These are phyloP conservation scores for Corylus heterophylla DNA, from an alignment of 306 rosid species.

Conservation along the genomic window DNA sequence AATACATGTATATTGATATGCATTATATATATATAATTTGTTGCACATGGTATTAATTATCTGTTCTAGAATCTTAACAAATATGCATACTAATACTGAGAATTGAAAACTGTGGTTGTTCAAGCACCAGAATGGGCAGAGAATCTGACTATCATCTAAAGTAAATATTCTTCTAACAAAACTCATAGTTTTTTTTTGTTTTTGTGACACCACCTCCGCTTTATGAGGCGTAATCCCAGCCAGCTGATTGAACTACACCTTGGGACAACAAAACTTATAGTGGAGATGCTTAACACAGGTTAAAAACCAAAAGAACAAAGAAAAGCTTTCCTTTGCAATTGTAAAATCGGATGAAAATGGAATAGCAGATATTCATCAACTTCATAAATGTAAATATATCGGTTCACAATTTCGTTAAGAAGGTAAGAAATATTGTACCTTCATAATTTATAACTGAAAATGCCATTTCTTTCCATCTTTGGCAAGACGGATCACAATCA, in stretches of 20 bases:
- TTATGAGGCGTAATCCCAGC: too few relatives aligned
- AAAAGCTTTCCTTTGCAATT: not conserved
- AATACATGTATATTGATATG: not conserved
- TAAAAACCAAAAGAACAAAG: not conserved
- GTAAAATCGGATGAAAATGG: too few relatives aligned
- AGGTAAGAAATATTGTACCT: not conserved
- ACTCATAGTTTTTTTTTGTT: not conserved
- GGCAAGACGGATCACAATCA: slow-evolving; percentile 1
- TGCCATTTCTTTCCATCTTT: not conserved
- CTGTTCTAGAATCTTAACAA: not conserved
- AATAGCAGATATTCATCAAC: too few relatives aligned
- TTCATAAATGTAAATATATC: not conserved
- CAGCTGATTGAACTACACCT: too few relatives aligned
- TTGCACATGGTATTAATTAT: not conserved
- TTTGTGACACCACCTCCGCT: too few relatives aligned
- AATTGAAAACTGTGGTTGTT: not conserved
- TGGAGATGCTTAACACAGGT: not conserved
- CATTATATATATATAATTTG: not conserved
- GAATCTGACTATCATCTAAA: not conserved
- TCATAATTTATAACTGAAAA: not conserved
- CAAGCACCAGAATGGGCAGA: not conserved
- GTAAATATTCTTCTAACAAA: not conserved
- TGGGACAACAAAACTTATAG: not conserved
- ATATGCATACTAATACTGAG: not conserved
- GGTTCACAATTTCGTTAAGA: not conserved